phyloP scores from a whole-genome alignment of 2,329 filamentous ascomycete species.

The Fusarium torreyae region DNA sequence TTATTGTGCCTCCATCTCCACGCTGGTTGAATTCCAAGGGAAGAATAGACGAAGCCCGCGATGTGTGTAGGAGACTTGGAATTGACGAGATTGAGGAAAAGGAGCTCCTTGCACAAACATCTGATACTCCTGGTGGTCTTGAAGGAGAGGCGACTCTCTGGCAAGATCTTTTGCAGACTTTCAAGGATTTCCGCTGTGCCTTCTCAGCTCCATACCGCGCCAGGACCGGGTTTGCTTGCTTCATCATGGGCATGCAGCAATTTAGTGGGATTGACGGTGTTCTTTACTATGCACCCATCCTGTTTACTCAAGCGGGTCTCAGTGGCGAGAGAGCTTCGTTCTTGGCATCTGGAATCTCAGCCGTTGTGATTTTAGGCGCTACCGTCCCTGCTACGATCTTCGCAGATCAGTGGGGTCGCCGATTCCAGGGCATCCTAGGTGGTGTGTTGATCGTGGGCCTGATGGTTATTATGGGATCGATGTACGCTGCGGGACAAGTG shows the following conservation, averaged over 20 bases:
- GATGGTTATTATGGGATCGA: slow-evolving; percentile 68
- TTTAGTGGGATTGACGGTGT: slow-evolving; percentile 74
- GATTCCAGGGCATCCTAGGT: slow-evolving; percentile 66
- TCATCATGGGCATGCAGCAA: slow-evolving; percentile 72
- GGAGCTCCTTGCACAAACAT: slow-evolving; percentile 52
- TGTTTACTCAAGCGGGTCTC: slow-evolving; percentile 73
- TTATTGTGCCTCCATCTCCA: slow-evolving; percentile 66
- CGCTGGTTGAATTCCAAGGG: slow-evolving; percentile 68
- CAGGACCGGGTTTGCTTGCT: slow-evolving; percentile 67
- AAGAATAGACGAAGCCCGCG: slow-evolving; percentile 60
- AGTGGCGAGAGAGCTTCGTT: slow-evolving; percentile 66
- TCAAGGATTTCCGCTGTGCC: slow-evolving; percentile 52
- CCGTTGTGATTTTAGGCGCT: slow-evolving; percentile 68
- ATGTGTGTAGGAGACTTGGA: slow-evolving; percentile 58
- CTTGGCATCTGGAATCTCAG: slow-evolving; percentile 72
- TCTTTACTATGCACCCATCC: slow-evolving; percentile 72
- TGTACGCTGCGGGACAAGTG: slow-evolving; percentile 63
- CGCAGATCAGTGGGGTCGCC: slow-evolving; percentile 70
- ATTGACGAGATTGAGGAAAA: slow-evolving; percentile 62
- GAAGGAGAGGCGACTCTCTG: slow-evolving; percentile 50
- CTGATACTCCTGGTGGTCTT: slow-evolving; percentile 28
- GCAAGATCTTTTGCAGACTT: slow-evolving; percentile 49
- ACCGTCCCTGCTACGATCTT: slow-evolving; percentile 69
- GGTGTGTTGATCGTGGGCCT: slow-evolving; percentile 65
- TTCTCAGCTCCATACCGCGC: slow-evolving; percentile 58